Percentiles rank a stretch among this genome's conserved stretches.
These are phyloP conservation scores for Phytophthora nicotianae DNA, from an alignment of 352 stramenopile genomes.

Conservation along the genomic window DNA sequence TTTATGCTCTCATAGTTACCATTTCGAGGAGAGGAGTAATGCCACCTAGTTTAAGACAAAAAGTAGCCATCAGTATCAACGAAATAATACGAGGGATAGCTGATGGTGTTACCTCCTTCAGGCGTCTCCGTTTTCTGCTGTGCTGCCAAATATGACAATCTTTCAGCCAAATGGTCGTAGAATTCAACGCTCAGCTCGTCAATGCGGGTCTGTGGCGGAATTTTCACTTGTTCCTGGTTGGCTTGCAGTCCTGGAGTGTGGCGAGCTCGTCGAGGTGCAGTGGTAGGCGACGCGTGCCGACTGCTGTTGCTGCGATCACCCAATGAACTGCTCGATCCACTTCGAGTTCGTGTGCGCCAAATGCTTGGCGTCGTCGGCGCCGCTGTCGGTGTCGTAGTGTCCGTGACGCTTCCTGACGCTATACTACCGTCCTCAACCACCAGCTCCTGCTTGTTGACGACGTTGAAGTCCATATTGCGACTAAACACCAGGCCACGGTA, in stretches of 20 bases:
- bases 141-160: constrained; percentile 42
- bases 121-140: constrained; percentile 24
- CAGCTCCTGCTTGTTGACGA: constrained; percentile 71
- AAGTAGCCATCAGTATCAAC: background rate
- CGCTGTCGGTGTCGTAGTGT: constrained; percentile 27
- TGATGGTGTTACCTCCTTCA: constrained; percentile 11
- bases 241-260: constrained; percentile 53
- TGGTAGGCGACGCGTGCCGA: constrained; percentile 41
- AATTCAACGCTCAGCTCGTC: constrained; percentile 65
- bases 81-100: background rate
- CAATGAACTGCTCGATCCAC: constrained; percentile 47
- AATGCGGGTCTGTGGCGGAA: constrained; percentile 62
- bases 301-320: constrained; percentile 45
- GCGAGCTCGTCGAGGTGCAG: constrained; percentile 31
- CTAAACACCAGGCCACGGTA: constrained; percentile 78
- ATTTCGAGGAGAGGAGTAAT: constrained; percentile 51
- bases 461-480: constrained; percentile 66
- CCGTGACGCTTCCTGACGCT: constrained; percentile 16
- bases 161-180: constrained; percentile 61
- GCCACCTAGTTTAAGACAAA: constrained; percentile 14
- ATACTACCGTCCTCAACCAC: constrained; percentile 41
- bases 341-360: constrained; percentile 55
- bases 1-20: constrained; percentile 30
- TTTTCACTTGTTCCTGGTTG: constrained; percentile 65
- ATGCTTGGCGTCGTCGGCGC: constrained; percentile 45